Conservation (phyloP, 495 filamentous ascomycete genomes). For the Aspergillus hancockii region DNA sequence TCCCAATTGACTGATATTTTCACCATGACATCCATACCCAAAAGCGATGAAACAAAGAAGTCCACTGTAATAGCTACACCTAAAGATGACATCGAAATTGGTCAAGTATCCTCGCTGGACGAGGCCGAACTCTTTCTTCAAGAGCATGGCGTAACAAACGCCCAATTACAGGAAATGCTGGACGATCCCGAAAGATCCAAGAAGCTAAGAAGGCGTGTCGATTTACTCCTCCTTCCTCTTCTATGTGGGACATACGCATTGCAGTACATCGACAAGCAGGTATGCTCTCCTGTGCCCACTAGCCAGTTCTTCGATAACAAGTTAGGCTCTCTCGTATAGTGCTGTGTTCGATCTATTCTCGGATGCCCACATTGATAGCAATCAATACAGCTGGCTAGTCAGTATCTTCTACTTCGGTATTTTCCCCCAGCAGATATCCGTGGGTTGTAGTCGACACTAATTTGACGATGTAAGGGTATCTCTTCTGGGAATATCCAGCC, state of each 20-base stretch:
- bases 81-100: slow-evolving; percentile 28
- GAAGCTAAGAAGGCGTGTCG: slow-evolving; percentile 22
- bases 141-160: slow-evolving; percentile 30
- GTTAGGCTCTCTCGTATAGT: slow-evolving; percentile 34
- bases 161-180: slow-evolving; percentile 13
- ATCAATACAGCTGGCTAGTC: slow-evolving; percentile 53
- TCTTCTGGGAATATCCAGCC: slow-evolving; percentile 38
- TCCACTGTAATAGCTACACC: background rate
- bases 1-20: background rate
- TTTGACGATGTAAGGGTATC: slow-evolving; percentile 5
- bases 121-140: slow-evolving; percentile 37
- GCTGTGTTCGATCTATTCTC: slow-evolving; percentile 38
- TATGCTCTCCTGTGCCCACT: background rate
- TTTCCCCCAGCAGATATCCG: background rate
- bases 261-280: slow-evolving; percentile 41
- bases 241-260: slow-evolving; percentile 51
- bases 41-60: background rate
- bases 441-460: background rate
- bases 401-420: slow-evolving; percentile 58
- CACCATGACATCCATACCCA: background rate
- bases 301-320: background rate
- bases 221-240: slow-evolving; percentile 51
- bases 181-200: slow-evolving; percentile 9
- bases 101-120: slow-evolving; percentile 32
- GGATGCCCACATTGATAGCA: slow-evolving; percentile 30